Conservation (phyloP, 768 basidiomycete genomes). For the Boletus edulis region DNA sequence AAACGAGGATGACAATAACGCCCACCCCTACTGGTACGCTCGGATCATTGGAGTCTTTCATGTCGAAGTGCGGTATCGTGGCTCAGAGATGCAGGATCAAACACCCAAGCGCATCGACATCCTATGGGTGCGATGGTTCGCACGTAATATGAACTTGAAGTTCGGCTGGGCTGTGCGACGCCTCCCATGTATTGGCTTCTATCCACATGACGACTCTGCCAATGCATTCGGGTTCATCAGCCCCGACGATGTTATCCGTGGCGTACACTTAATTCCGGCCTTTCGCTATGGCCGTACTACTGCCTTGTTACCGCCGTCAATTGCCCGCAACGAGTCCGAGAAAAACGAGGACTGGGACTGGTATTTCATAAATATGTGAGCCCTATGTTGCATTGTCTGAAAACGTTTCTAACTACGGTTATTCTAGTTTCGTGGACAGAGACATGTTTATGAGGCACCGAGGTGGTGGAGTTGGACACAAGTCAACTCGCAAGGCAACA, state of each 20-base stretch:
- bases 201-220: neutral
- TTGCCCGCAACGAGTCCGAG: neutral
- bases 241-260: neutral
- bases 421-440: neutral
- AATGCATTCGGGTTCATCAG: neutral
- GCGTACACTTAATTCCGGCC: neutral
- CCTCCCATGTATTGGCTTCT: neutral
- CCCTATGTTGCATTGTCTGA: rapidly evolving
- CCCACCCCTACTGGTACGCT: slow-evolving; percentile 41
- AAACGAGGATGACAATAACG: slow-evolving; percentile 16
- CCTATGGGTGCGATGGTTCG: neutral
- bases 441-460: slow-evolving; percentile 3
- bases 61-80: neutral
- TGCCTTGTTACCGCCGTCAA: neutral
- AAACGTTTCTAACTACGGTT: neutral
- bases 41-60: slow-evolving; percentile 9
- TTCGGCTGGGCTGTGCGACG: neutral
- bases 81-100: neutral
- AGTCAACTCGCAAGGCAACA: neutral
- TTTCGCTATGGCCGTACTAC: neutral
- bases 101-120: neutral
- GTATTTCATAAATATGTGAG: slow-evolving; percentile 1
- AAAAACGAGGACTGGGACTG: neutral
- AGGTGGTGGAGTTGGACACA: neutral
- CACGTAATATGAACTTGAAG: neutral